Conservation (phyloP, 108 stramenopile species). For the Pseudonitzschia pungens region DNA sequence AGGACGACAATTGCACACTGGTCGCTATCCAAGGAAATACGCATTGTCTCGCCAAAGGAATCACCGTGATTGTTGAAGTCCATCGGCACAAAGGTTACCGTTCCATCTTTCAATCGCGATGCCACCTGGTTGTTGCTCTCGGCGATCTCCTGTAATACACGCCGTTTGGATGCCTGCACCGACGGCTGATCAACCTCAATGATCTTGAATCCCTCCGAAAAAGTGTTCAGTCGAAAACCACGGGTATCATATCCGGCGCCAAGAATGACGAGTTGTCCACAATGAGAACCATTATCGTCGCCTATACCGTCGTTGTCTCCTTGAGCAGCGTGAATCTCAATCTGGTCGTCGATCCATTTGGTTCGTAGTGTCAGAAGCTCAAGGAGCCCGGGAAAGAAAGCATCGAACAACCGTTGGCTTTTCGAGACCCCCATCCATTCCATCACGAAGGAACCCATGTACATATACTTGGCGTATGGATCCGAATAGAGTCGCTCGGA, state of each 20-base stretch:
- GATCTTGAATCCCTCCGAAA: background rate
- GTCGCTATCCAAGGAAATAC: background rate
- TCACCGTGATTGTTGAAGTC: constrained; percentile 21
- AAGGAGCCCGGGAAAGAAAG: background rate
- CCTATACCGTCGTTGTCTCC: background rate
- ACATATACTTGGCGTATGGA: constrained; percentile 27
- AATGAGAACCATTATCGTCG: background rate
- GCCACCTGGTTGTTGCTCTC: background rate
- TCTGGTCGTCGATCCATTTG: constrained; percentile 25
- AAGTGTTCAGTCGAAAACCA: constrained; percentile 7
- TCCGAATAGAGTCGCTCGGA: constrained; percentile 24
- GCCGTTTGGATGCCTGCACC: background rate
- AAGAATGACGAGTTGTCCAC: constrained; percentile 4
- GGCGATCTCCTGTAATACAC: constrained; percentile 13
- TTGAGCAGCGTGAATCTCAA: background rate
- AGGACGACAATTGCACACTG: constrained; percentile 13
- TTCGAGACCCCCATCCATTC: background rate
- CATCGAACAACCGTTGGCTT: background rate
- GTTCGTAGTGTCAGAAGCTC: constrained; percentile 24
- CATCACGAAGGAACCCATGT: constrained; percentile 9
- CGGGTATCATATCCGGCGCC: constrained; percentile 26
- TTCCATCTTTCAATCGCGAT: background rate
- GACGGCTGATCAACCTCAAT: constrained; percentile 3
- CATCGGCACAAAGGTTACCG: constrained; percentile 20
- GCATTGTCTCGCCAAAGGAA: constrained; percentile 6